Percentiles rank a stretch among this genome's conserved stretches.
Conservation (phyloP, 2,329 filamentous ascomycete genomes). For the Aspergillus phoenicis region DNA sequence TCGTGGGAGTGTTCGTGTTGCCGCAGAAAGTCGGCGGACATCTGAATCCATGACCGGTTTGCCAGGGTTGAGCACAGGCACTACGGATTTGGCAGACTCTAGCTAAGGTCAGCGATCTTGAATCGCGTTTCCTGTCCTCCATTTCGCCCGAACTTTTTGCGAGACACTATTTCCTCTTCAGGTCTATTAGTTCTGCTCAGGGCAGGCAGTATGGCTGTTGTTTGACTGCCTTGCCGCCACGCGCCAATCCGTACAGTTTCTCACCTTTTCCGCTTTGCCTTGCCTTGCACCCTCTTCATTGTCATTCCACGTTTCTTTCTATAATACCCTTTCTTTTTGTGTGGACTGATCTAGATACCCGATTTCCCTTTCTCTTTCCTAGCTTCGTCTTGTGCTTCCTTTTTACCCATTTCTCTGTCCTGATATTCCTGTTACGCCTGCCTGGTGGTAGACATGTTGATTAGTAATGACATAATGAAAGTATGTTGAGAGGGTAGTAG, state of each 20-base stretch:
- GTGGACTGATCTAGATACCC: constrained; percentile 25
- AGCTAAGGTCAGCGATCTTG: neutral
- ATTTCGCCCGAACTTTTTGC: no score
- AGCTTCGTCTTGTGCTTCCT: constrained; percentile 6
- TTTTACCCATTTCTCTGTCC: neutral
- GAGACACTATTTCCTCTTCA: neutral
- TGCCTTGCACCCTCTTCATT: neutral
- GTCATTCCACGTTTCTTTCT: constrained; percentile 25
- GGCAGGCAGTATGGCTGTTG: neutral
- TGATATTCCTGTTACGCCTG: neutral
- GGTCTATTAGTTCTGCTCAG: neutral
- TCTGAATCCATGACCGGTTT: constrained; percentile 32
- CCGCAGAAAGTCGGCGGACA: constrained; percentile 43
- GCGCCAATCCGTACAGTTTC: neutral
- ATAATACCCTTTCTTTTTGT: constrained; percentile 15
- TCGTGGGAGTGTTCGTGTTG: constrained; percentile 67
- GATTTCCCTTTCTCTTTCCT: constrained; percentile 23
- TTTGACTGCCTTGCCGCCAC: neutral
- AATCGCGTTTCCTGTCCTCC: no score
- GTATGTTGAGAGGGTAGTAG: neutral
- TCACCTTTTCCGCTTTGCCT: neutral
- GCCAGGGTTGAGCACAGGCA: constrained; percentile 30
- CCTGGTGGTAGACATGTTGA: neutral
- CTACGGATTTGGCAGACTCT: neutral
- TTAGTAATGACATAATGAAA: neutral